phyloP scores from a whole-genome alignment of 2,329 filamentous ascomycete genomes.

The Hypoxylon sp. region DNA sequence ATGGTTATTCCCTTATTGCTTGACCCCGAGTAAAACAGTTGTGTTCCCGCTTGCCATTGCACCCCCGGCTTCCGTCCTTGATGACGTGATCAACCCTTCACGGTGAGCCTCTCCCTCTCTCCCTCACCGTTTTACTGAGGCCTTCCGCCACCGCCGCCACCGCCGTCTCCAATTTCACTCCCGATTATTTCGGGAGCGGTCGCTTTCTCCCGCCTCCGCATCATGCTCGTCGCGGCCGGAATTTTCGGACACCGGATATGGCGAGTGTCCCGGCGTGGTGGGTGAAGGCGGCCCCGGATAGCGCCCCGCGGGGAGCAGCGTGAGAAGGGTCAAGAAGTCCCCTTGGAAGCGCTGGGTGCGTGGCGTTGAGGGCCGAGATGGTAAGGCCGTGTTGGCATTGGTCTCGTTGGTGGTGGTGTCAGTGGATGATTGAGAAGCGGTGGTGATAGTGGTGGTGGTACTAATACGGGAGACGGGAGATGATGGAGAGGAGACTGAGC shows the following conservation, averaged over 20 bases:
- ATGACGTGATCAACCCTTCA: not conserved
- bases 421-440: not conserved
- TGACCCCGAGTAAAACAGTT: constrained; percentile 10
- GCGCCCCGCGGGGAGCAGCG: constrained; percentile 10
- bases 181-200: not conserved
- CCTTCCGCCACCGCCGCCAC: not conserved
- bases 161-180: not conserved
- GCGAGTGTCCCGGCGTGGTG: not conserved
- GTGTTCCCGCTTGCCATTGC: not conserved
- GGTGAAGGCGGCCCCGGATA: constrained; percentile 9
- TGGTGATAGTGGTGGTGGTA: not conserved
- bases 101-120: not conserved
- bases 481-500: not conserved
- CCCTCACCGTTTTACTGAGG: not conserved
- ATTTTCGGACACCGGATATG: not conserved
- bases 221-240: not conserved
- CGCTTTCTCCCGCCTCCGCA: not conserved
- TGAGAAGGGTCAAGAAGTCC: constrained; percentile 16
- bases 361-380: not conserved
- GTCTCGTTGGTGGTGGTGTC: not conserved
- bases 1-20: not conserved
- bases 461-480: not conserved
- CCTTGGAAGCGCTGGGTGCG: constrained; percentile 17
- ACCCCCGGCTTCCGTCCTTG: not conserved
- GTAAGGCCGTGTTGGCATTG: not conserved